Conservation (phyloP, 1,284 basidiomycete genomes). For the Papiliotrema flavescens region DNA sequence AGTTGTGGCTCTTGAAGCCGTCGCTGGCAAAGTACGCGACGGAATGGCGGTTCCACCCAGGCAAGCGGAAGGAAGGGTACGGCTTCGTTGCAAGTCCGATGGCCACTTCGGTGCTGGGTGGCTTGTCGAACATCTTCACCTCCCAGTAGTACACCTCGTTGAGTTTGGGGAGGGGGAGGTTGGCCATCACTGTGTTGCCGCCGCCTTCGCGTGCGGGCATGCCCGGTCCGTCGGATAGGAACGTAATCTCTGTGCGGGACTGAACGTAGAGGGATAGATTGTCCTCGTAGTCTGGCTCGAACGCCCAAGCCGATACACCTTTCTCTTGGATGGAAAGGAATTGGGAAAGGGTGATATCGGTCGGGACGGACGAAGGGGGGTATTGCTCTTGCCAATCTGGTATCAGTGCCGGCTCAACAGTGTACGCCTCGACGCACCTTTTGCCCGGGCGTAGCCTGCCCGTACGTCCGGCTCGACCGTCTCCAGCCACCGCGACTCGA, state of each 20-base stretch:
- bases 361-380: slow-evolving; percentile 84
- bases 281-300: slow-evolving; percentile 94
- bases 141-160: slow-evolving; percentile 99
- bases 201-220: slow-evolving; percentile 53
- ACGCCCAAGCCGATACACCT: slow-evolving; percentile 94
- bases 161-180: slow-evolving; percentile 86
- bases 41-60: slow-evolving; percentile 84
- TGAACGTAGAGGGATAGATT: slow-evolving; percentile 86
- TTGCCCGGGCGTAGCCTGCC: slow-evolving; percentile 76
- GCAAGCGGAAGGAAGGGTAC: slow-evolving; percentile 86
- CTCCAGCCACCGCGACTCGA: slow-evolving; percentile 93
- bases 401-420: slow-evolving; percentile 2
- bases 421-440: slow-evolving; percentile 59
- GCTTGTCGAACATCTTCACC: slow-evolving; percentile 94
- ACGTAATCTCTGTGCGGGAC: slow-evolving; percentile 89
- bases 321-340: slow-evolving; percentile 98
- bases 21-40: slow-evolving; percentile 88
- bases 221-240: slow-evolving; percentile 88
- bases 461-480: slow-evolving; percentile 64
- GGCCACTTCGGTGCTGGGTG: slow-evolving; percentile 72
- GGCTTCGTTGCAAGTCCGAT: slow-evolving; percentile 92
- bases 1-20: slow-evolving; percentile 96
- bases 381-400: slow-evolving; percentile 85
- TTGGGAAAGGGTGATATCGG: slow-evolving; percentile 93
- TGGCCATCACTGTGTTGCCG: slow-evolving; percentile 88